These are phyloP conservation scores for Kluyveromyces sp. DNA, from an alignment of 1,139 yeast species.

Conservation along the genomic window DNA sequence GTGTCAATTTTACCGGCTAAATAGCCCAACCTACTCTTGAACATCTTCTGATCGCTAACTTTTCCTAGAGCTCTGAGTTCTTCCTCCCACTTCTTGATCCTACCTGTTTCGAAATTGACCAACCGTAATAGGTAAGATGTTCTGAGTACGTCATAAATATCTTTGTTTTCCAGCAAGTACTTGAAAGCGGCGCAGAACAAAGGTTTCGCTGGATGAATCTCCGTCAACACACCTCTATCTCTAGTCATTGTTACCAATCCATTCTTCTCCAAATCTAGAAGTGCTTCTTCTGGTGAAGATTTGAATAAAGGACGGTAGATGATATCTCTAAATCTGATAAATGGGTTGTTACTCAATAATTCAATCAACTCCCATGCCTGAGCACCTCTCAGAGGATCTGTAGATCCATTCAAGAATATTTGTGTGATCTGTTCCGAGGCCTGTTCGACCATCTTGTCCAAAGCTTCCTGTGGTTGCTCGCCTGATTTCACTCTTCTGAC, in stretches of 20 bases:
- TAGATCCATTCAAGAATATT: conserved; percentile 52
- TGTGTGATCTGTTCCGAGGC: conserved; percentile 86
- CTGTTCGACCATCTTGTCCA: conserved; percentile 72
- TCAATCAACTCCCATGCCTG: conserved; percentile 88
- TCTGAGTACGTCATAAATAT: conserved; percentile 57
- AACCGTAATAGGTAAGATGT: conserved; percentile 49
- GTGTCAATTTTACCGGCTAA: conserved; percentile 57
- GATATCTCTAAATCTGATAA: conserved; percentile 46
- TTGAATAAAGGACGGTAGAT: conserved; percentile 60
- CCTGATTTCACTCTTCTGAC: conserved; percentile 84
- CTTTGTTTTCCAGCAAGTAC: conserved; percentile 51
- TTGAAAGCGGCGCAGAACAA: conserved; percentile 74
- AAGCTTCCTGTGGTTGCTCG: conserved; percentile 70
- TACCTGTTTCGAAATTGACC: conserved; percentile 53
- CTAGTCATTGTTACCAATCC: conserved; percentile 65
- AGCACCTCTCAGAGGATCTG: conserved; percentile 57
- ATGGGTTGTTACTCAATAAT: conserved; percentile 44
- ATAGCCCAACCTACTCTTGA: conserved; percentile 58
- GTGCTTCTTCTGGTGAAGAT: conserved; percentile 45
- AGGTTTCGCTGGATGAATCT: conserved; percentile 76
- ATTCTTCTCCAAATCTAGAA: conserved; percentile 67
- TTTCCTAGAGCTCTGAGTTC: conserved; percentile 57
- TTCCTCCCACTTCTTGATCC: conserved; percentile 59
- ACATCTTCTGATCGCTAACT: conserved; percentile 43
- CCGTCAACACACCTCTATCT: conserved; percentile 66